These are phyloP conservation scores for Dioscorea zingiberensis DNA, from an alignment of 106 monocot species.

Conservation along the genomic window DNA sequence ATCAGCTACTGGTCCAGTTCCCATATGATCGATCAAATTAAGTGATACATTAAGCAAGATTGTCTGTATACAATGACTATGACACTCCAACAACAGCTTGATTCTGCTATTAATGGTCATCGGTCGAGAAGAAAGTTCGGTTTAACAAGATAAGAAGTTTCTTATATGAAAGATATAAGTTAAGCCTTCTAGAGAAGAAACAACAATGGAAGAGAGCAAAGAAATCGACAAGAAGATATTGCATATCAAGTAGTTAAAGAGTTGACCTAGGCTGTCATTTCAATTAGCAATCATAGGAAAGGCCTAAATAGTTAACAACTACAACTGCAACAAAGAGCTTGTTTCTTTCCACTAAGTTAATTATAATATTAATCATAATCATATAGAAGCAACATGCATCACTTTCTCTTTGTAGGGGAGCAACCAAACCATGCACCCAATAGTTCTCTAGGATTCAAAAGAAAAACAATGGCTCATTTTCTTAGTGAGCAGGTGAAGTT, in stretches of 20 bases:
- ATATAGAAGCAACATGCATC: conserved; percentile 8
- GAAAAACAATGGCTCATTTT: conserved; percentile 6
- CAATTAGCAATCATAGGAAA: conserved; percentile 4
- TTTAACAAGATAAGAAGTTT: neutral
- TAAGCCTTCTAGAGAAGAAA: neutral
- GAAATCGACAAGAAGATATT: neutral
- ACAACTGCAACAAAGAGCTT: neutral
- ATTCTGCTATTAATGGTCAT: neutral
- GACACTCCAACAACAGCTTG: neutral
- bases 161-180: neutral
- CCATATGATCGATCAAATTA: neutral
- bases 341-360: conserved; percentile 1
- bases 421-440: conserved; percentile 1
- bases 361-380: conserved; percentile 17
- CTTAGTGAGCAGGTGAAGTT: conserved; percentile 21
- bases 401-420: conserved; percentile 11
- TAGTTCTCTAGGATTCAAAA: neutral
- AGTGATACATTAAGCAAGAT: neutral
- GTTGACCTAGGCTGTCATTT: conserved; percentile 12
- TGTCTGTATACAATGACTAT: neutral
- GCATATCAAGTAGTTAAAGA: conserved; percentile 4
- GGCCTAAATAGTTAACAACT: neutral
- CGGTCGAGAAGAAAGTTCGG: neutral
- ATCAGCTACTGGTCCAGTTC: neutral
- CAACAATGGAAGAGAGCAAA: neutral